These are phyloP conservation scores for Didymella pinodella DNA, from an alignment of 2,329 filamentous ascomycete genomes.

Conservation along the genomic window DNA sequence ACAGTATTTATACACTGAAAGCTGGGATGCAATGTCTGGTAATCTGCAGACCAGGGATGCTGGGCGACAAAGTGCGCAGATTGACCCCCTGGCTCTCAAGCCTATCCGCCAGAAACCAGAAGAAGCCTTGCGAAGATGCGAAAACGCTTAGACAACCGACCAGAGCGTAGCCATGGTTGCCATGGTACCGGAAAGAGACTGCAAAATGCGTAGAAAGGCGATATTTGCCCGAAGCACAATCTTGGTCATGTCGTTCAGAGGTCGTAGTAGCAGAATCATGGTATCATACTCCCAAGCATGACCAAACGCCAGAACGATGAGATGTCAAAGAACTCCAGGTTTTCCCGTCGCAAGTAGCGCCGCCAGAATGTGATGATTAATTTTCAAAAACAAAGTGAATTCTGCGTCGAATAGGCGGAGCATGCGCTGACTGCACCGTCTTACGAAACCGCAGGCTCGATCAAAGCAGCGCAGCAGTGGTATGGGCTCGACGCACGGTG, in stretches of 20 bases:
- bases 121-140: constrained; percentile 13
- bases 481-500: neutral
- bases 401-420: constrained; percentile 12
- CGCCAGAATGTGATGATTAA: neutral
- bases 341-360: constrained; percentile 28
- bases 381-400: neutral
- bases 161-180: constrained; percentile 7
- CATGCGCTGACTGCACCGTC: constrained; percentile 12
- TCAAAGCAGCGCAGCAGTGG: constrained; percentile 4
- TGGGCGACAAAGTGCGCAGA: constrained; percentile 6
- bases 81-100: constrained; percentile 5
- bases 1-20: constrained; percentile 26
- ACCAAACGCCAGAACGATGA: constrained; percentile 41
- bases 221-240: constrained; percentile 12
- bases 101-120: constrained; percentile 11
- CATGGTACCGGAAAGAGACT: neutral
- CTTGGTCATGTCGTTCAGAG: constrained; percentile 21
- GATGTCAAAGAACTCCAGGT: constrained; percentile 36
- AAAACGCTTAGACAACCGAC: constrained; percentile 19
- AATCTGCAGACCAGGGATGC: constrained; percentile 13
- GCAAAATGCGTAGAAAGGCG: constrained; percentile 7
- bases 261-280: constrained; percentile 29
- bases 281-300: constrained; percentile 43
- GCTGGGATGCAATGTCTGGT: constrained; percentile 25
- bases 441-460: constrained; percentile 5